Conservation (phyloP, 2,329 filamentous ascomycete genomes). For the Eutypa lata region DNA sequence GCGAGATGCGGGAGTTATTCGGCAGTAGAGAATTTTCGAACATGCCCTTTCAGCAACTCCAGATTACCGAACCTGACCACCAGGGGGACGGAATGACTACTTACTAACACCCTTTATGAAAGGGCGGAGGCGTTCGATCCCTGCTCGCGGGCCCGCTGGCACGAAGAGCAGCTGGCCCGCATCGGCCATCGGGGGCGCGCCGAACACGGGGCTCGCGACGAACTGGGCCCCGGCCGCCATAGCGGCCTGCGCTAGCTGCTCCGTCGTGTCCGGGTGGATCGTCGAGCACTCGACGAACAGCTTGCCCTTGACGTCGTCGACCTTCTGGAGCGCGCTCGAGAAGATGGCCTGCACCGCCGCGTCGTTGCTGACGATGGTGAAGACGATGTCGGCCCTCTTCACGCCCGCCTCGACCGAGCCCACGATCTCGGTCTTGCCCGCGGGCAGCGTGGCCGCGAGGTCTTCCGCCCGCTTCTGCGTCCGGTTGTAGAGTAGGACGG, state of each 20-base stretch:
- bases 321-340: conserved; percentile 47
- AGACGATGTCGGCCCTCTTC: conserved; percentile 70
- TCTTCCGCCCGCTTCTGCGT: conserved; percentile 64
- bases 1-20: no score
- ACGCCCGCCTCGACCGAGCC: conserved; percentile 65
- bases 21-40: no score
- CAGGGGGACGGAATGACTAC: no score
- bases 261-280: conserved; percentile 77
- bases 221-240: conserved; percentile 65
- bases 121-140: conserved; percentile 59
- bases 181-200: conserved; percentile 61
- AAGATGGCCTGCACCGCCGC: conserved; percentile 65
- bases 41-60: no score
- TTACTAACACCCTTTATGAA: conserved; percentile 68
- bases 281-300: conserved; percentile 86
- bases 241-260: conserved; percentile 58
- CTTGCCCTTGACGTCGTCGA: conserved; percentile 60
- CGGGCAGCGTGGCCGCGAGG: conserved; percentile 57
- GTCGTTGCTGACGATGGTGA: conserved; percentile 79
- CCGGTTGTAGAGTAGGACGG: conserved; percentile 79
- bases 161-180: conserved; percentile 64
- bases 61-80: no score
- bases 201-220: conserved; percentile 68
- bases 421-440: conserved; percentile 62
- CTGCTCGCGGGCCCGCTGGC: conserved; percentile 54